Evolutionary conservation across 768 basidiomycete genomes (phyloP).

Genomic region (Scleroderma citrinum): DNA sequence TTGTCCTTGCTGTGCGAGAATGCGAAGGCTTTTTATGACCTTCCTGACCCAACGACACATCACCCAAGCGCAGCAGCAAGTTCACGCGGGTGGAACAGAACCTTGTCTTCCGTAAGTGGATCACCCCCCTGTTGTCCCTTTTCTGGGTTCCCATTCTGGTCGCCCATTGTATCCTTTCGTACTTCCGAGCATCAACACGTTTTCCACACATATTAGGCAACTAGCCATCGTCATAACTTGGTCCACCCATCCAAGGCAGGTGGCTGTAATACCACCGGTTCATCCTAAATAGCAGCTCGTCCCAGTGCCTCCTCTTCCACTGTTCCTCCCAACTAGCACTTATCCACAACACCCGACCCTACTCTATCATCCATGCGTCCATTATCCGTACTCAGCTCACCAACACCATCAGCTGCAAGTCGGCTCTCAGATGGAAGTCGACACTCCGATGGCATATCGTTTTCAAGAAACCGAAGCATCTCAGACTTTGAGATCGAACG

Average conservation of each 20-base stretch:
- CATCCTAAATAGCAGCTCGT: conserved; percentile 25
- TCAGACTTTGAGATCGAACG: conserved; percentile 67
- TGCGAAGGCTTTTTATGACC: conserved; percentile 4
- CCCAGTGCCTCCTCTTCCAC: conserved; percentile 9
- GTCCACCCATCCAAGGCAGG: conserved; percentile 25
- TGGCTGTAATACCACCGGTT: conserved; percentile 29
- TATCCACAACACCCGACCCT: no score
- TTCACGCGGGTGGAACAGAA: conserved; percentile 1
- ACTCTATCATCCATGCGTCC: conserved; percentile 20
- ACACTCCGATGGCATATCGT: conserved; percentile 29
- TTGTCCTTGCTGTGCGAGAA: conserved; percentile 6
- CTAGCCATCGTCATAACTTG: conserved; percentile 19
- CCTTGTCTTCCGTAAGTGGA: conserved; percentile 12
- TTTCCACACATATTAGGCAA: conserved; percentile 28
- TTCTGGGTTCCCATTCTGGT: conserved; percentile 23
- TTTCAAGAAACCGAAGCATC: conserved; percentile 36
- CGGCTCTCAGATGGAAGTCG: conserved; percentile 36
- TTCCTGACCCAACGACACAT: conserved; percentile 1
- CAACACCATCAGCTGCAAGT: conserved; percentile 29
- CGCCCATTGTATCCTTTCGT: conserved; percentile 14
- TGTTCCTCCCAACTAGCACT: conserved; percentile 8
- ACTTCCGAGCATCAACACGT: conserved; percentile 36
- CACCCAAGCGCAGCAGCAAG: background rate
- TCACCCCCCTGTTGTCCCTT: conserved; percentile 15
- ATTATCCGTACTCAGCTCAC: conserved; percentile 26